Evolutionary conservation across 2,329 filamentous ascomycete species (phyloP).

Genomic region (Trichoderma cornu-damae): DNA sequence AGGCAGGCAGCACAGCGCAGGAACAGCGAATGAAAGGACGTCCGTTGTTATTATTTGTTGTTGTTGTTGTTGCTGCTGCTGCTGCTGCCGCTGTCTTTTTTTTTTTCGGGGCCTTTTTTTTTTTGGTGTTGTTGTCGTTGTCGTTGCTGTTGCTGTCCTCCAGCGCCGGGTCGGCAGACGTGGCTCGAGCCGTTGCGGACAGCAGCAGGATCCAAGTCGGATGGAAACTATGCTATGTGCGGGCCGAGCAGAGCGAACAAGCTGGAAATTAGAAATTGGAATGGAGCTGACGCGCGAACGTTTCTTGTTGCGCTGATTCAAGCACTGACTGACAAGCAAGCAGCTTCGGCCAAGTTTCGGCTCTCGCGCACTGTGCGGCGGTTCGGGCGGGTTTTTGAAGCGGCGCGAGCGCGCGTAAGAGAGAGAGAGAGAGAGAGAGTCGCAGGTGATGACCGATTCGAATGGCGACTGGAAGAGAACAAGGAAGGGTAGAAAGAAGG

Average conservation of each 20-base stretch:
- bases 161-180: conserved; percentile 1
- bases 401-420: background rate
- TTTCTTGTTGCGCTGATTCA: background rate
- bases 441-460: background rate
- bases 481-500: too few species aligned
- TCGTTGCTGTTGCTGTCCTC: background rate
- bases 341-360: background rate
- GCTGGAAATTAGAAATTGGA: background rate
- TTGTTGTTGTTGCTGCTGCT: conserved; percentile 1
- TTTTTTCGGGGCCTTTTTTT: too few species aligned
- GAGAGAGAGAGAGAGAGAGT: too few species aligned
- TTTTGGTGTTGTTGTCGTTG: background rate
- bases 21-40: conserved; percentile 1
- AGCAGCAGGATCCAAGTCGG: background rate
- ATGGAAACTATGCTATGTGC: too few species aligned
- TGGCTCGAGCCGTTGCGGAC: conserved; percentile 12
- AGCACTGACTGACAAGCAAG: too few species aligned
- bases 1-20: background rate
- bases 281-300: conserved; percentile 10
- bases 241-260: background rate
- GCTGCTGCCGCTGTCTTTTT: background rate
- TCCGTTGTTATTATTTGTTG: conserved; percentile 7
- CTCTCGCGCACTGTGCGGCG: conserved; percentile 5
- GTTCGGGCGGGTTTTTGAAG: background rate
- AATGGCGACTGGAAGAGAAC: background rate